Evolutionary conservation across 192 early-diverging fungal species (phyloP).

Genomic region (Podila horticola): DNA sequence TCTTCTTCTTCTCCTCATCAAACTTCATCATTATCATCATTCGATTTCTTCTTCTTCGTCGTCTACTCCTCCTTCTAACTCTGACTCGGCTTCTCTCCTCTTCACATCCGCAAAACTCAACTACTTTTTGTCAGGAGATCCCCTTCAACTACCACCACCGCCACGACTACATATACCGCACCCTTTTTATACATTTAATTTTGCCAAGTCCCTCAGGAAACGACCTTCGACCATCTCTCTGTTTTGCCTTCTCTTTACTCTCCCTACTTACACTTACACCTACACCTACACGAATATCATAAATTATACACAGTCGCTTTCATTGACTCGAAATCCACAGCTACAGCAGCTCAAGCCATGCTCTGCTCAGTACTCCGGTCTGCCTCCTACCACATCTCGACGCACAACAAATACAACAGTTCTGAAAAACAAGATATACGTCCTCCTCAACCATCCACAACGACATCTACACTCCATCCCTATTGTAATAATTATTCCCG

Average conservation of each 20-base stretch:
- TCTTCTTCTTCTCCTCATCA: background rate
- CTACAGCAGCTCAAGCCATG: slow-evolving; percentile 9
- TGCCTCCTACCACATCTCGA: slow-evolving; percentile 7
- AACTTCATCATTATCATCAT: background rate
- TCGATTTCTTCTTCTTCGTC: background rate
- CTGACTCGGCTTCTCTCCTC: background rate
- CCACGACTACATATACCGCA: background rate
- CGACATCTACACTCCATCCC: too few species aligned
- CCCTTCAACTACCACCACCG: background rate
- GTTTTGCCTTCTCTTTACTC: background rate
- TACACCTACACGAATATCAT: background rate
- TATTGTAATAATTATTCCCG: background rate
- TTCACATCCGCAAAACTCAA: background rate
- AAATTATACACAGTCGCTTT: background rate
- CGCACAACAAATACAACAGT: slow-evolving; percentile 7
- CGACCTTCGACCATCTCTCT: background rate
- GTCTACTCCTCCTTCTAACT: background rate
- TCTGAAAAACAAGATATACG: background rate
- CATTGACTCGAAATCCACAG: slow-evolving; percentile 6
- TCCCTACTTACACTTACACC: background rate
- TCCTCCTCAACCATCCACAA: too few species aligned
- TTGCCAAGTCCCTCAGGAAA: background rate
- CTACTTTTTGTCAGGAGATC: background rate
- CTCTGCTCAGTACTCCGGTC: slow-evolving; percentile 23
- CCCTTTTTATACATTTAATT: background rate